Conservation (phyloP, 495 filamentous ascomycete genomes). For the Penicillium cinerascens region DNA sequence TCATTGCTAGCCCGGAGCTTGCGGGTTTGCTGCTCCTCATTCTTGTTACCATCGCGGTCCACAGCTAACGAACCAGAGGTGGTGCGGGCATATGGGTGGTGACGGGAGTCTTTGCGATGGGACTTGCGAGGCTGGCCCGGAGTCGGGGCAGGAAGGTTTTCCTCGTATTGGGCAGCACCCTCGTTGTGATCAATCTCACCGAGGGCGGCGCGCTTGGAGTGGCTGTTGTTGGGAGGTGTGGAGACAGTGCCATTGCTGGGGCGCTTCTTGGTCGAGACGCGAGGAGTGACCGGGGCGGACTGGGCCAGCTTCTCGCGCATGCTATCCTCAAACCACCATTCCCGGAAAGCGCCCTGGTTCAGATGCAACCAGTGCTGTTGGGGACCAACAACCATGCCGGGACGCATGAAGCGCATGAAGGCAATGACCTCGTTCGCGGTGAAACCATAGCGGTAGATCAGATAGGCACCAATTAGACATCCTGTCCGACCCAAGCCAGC, state of each 20-base stretch:
- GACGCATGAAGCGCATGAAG: slow-evolving; percentile 99
- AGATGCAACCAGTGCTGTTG: slow-evolving; percentile 99
- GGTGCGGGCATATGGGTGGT: slow-evolving; percentile 52
- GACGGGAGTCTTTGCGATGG: slow-evolving; percentile 57
- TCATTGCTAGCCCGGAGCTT: slow-evolving; percentile 42
- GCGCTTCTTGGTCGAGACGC: slow-evolving; percentile 52
- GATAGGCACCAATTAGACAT: slow-evolving; percentile 93
- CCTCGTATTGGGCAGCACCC: slow-evolving; percentile 57
- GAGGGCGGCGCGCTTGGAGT: slow-evolving; percentile 73
- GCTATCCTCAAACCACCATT: slow-evolving; percentile 96
- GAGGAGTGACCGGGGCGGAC: slow-evolving; percentile 72
- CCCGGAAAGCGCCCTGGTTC: slow-evolving; percentile 92
- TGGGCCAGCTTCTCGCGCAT: slow-evolving; percentile 64
- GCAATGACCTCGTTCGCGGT: slow-evolving; percentile 98
- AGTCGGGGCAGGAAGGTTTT: slow-evolving; percentile 89
- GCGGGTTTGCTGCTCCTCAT: slow-evolving; percentile 39
- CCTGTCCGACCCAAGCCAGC: slow-evolving; percentile 95
- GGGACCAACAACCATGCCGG: slow-evolving; percentile 98
- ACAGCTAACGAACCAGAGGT: slow-evolving; percentile 37
- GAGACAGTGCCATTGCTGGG: slow-evolving; percentile 60
- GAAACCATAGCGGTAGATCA: slow-evolving; percentile 98
- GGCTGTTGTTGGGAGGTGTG: slow-evolving; percentile 76
- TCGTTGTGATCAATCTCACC: slow-evolving; percentile 87
- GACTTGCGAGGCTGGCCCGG: slow-evolving; percentile 94
- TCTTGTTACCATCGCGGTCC: slow-evolving; percentile 32